These are phyloP conservation scores for Kodamaea kakaduensis DNA, from an alignment of 805 yeast genomes.

Conservation along the genomic window DNA sequence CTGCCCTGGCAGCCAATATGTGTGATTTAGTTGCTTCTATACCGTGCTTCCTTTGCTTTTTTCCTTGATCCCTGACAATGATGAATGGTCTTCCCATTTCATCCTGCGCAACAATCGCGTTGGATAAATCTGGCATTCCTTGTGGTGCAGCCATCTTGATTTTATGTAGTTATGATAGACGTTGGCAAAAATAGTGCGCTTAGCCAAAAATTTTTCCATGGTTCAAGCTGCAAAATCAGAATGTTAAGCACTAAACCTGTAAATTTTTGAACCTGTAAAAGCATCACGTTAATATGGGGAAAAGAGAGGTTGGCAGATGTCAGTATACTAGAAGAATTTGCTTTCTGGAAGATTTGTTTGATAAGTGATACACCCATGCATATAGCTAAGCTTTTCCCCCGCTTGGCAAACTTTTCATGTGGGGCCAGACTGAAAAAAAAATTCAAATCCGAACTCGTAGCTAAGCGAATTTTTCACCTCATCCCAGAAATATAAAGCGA, in stretches of 20 bases:
- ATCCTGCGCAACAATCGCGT: slow-evolving; percentile 98
- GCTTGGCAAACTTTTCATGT: too few species aligned
- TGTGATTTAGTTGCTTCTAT: slow-evolving; percentile 64
- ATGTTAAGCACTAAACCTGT: too few species aligned
- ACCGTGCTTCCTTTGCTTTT: slow-evolving; percentile 65
- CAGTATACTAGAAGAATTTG: too few species aligned
- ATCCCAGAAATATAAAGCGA: slow-evolving; percentile 5
- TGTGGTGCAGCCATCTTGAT: slow-evolving; percentile 15
- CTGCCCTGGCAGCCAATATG: slow-evolving; percentile 91
- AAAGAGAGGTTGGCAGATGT: too few species aligned
- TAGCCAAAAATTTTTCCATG: slow-evolving; percentile 9
- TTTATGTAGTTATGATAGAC: slow-evolving; percentile 1
- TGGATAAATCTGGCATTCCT: slow-evolving; percentile 85
- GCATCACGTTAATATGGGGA: too few species aligned
- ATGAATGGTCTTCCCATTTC: slow-evolving; percentile 99
- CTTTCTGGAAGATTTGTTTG: too few species aligned
- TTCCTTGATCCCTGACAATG: slow-evolving; percentile 81
- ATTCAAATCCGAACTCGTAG: too few species aligned
- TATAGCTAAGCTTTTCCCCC: too few species aligned
- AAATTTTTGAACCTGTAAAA: too few species aligned
- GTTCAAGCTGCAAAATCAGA: slow-evolving; percentile 6
- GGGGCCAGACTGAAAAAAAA: too few species aligned
- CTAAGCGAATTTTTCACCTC: too few species aligned
- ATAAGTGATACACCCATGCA: too few species aligned
- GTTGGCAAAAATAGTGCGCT: slow-evolving; percentile 4